Percentiles rank a stretch among this genome's conserved stretches.
These are phyloP conservation scores for Fermentozyma sake DNA, from an alignment of 1,139 yeast genomes.

Conservation along the genomic window DNA sequence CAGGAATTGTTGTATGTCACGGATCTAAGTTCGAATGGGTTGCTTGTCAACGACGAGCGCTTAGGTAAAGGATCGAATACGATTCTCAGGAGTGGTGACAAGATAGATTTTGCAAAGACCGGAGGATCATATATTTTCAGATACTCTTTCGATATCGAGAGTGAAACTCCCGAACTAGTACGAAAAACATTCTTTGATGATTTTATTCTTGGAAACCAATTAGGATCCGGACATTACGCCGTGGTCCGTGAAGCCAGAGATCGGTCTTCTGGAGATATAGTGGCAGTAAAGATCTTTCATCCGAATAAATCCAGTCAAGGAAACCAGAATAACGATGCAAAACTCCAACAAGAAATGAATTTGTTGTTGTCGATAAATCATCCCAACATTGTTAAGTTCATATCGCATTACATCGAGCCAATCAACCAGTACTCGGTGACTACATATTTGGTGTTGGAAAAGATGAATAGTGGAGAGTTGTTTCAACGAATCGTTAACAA, in stretches of 20 bases:
- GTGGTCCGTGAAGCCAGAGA: constrained; percentile 66
- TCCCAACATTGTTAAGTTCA: constrained; percentile 63
- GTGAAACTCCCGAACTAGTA: constrained; percentile 12
- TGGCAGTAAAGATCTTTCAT: constrained; percentile 75
- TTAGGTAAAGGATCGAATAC: constrained; percentile 44
- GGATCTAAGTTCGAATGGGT: constrained; percentile 66
- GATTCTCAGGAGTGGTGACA: constrained; percentile 59
- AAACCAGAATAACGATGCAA: constrained; percentile 39
- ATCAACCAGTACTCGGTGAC: constrained; percentile 48
- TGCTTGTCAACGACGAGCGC: constrained; percentile 55
- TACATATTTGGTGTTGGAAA: constrained; percentile 67
- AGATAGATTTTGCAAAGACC: constrained; percentile 55
- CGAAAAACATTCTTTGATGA: constrained; percentile 50
- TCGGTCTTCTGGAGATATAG: constrained; percentile 52
- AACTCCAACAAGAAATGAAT: constrained; percentile 64
- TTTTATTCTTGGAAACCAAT: constrained; percentile 54
- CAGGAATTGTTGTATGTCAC: constrained; percentile 45
- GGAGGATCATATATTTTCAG: constrained; percentile 55
- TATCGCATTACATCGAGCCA: constrained; percentile 69
- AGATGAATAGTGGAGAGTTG: constrained; percentile 69
- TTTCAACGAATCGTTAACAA: constrained; percentile 67
- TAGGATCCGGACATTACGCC: constrained; percentile 79
- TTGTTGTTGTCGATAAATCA: constrained; percentile 64
- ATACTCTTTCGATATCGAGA: constrained; percentile 28
- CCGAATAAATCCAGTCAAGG: constrained; percentile 43